phyloP scores from a whole-genome alignment of 2,329 filamentous ascomycete genomes.

The Lachnellula occidentalis region DNA sequence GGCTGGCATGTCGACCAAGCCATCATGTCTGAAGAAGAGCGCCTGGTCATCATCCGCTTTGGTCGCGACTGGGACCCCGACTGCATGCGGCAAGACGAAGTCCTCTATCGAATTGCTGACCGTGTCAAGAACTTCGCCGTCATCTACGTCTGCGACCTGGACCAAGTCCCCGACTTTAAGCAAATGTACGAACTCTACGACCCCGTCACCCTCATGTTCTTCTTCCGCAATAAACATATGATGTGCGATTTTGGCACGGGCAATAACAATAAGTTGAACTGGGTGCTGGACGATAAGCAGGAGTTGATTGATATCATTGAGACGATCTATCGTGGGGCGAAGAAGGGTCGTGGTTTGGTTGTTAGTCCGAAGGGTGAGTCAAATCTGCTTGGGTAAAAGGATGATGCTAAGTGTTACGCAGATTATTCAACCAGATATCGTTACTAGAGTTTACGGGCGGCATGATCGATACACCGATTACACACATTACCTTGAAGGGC shows the following conservation, averaged over 20 bases:
- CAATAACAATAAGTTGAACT: slow-evolving; percentile 98
- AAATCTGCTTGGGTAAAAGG: background rate
- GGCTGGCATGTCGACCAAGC: slow-evolving; percentile 99
- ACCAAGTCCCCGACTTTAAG: slow-evolving; percentile 88
- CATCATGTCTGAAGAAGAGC: slow-evolving; percentile 82
- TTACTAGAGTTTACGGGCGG: slow-evolving; percentile 41
- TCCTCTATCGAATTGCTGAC: slow-evolving; percentile 91
- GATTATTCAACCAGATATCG: slow-evolving; percentile 64
- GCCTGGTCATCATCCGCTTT: slow-evolving; percentile 89
- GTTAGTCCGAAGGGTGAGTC: slow-evolving; percentile 75
- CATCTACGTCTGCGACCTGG: slow-evolving; percentile 91
- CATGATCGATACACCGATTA: no score
- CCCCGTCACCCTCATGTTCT: slow-evolving; percentile 93
- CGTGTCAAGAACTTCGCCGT: slow-evolving; percentile 88
- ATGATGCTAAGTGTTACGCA: slow-evolving; percentile 11
- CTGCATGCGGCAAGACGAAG: slow-evolving; percentile 80
- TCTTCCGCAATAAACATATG: slow-evolving; percentile 98
- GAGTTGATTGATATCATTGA: slow-evolving; percentile 98
- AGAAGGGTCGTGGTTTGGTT: slow-evolving; percentile 94
- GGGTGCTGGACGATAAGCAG: slow-evolving; percentile 95
- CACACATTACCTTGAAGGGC: background rate
- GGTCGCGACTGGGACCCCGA: slow-evolving; percentile 81
- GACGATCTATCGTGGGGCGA: slow-evolving; percentile 96
- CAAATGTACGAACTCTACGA: slow-evolving; percentile 94
- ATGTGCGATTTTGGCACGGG: slow-evolving; percentile 97